phyloP scores from a whole-genome alignment of 2,329 filamentous ascomycete genomes.

The Reticulascus tulasneorum region DNA sequence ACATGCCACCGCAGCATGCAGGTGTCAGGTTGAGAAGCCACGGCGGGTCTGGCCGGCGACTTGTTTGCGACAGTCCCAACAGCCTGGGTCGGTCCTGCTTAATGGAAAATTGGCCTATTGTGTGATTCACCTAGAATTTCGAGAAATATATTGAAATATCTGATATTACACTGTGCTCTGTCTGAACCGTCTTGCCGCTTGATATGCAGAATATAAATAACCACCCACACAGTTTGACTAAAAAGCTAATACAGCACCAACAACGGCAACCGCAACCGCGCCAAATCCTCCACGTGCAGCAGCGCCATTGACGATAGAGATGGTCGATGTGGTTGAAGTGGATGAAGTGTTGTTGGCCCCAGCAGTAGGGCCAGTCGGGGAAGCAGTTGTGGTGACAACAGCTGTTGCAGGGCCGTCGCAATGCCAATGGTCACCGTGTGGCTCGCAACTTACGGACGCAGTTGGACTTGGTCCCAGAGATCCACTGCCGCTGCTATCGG shows the following conservation, averaged over 20 bases:
- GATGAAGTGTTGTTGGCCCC: conserved; percentile 1
- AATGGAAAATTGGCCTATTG: too few species aligned
- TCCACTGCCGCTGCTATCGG: conserved; percentile 13
- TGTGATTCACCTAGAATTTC: too few species aligned
- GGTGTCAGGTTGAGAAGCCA: too few species aligned
- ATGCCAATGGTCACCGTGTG: conserved; percentile 37
- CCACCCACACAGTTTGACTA: background rate
- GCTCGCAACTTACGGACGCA: conserved; percentile 28
- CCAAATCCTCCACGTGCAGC: conserved; percentile 6
- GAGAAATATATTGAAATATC: too few species aligned
- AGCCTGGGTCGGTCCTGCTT: too few species aligned
- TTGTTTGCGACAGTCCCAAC: too few species aligned
- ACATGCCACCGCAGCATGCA: too few species aligned
- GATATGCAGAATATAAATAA: too few species aligned
- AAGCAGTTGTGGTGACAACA: background rate
- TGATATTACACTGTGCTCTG: too few species aligned
- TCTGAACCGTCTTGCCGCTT: too few species aligned
- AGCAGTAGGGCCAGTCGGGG: conserved; percentile 1
- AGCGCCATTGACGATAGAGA: conserved; percentile 5
- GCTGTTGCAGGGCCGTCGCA: conserved; percentile 16
- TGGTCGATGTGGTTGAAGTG: conserved; percentile 21
- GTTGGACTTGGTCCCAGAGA: conserved; percentile 27
- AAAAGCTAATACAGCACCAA: conserved; percentile 9
- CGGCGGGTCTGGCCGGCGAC: too few species aligned
- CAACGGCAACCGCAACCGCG: conserved; percentile 8